Evolutionary conservation across 352 stramenopile genomes (phyloP).

Genomic region (Globisporangium canariense): DNA sequence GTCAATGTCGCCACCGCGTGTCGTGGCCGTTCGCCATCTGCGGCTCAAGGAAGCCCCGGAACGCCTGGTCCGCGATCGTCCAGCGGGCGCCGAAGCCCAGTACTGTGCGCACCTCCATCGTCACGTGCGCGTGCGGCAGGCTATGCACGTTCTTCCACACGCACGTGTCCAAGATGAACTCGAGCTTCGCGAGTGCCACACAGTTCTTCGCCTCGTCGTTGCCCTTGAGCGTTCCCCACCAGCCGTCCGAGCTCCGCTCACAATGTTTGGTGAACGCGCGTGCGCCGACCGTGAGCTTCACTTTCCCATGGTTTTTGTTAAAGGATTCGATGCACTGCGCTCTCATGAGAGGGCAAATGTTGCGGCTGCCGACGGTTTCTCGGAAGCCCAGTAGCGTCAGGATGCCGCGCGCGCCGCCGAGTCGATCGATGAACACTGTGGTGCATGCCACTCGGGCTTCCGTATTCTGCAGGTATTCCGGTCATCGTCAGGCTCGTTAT

Average conservation of each 20-base stretch:
- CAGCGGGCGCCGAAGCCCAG: constrained; percentile 75
- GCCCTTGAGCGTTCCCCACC: constrained; percentile 59
- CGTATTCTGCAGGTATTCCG: constrained; percentile 1
- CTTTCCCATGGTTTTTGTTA: constrained; percentile 28
- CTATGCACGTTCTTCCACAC: constrained; percentile 85
- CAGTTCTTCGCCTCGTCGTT: constrained; percentile 71
- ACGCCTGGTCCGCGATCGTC: constrained; percentile 52
- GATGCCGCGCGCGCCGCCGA: constrained; percentile 57
- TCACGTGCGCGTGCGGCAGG: constrained; percentile 61
- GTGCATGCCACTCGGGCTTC: constrained; percentile 8
- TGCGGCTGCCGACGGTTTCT: constrained; percentile 53
- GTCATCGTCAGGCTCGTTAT: background rate
- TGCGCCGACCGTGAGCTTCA: constrained; percentile 68
- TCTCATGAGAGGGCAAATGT: constrained; percentile 46
- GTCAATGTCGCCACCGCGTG: constrained; percentile 63
- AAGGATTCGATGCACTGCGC: constrained; percentile 59
- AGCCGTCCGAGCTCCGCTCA: constrained; percentile 55
- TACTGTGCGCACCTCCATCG: constrained; percentile 68
- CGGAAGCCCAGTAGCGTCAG: constrained; percentile 67
- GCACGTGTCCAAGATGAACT: constrained; percentile 42
- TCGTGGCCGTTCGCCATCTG: constrained; percentile 77
- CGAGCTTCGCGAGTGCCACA: constrained; percentile 42
- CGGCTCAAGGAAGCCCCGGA: constrained; percentile 83
- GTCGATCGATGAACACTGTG: constrained; percentile 24
- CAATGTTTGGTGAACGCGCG: constrained; percentile 81